Evolutionary conservation across 169 alveolate genomes (phyloP), one percentile per base, ranked within the genome.

Genomic region (Eimeria nieschulzi): DNA sequence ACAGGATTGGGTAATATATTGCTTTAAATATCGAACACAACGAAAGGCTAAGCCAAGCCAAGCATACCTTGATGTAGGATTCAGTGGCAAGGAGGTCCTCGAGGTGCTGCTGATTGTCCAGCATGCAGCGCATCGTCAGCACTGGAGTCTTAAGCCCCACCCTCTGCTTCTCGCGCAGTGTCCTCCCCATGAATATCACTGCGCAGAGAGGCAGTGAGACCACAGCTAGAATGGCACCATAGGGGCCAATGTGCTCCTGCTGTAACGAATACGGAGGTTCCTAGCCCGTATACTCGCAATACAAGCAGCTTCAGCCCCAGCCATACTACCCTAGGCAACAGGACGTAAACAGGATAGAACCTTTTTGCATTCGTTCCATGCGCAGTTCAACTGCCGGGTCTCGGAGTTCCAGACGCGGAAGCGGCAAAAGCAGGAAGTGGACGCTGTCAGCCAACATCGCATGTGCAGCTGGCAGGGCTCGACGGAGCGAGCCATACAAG

Each of bases 401-500:
- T 19, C 91, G 19, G 19, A 61, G 88, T 53, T 84, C 64, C 33
- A 23, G 79, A 39, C 85, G 82, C 10, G 93, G 97, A 94, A 83
- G 95, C 79, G 96, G 96, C 95, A 95, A 95, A 96, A 76, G 96
- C 64, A 98, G 95, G 92, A 96, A 97, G 90, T 97, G 99, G 83
- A 98, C 97, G 23, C 98, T 96, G 33, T 94, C 39, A 92, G 87
- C 87, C 95, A 91, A 39, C 94, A 91, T 15, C 61, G 95, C 66
- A 83, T 87, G 59, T 90, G 97, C 90, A 5, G 94, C 94, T 21
- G 96, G 96, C 72, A 97, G 91, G 7, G 98, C 99, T 82, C 96
- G 95, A 70, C 93, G 95, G n/a, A 99, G 92, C 94, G 97, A 97
- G 64, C 96, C 97, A 93, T 98, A 99, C 64, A 99, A 95, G 70